Base-by-base conservation (phyloP, 2,329 filamentous ascomycete genomes). In the Colletotrichum chlorophyti region DNA sequence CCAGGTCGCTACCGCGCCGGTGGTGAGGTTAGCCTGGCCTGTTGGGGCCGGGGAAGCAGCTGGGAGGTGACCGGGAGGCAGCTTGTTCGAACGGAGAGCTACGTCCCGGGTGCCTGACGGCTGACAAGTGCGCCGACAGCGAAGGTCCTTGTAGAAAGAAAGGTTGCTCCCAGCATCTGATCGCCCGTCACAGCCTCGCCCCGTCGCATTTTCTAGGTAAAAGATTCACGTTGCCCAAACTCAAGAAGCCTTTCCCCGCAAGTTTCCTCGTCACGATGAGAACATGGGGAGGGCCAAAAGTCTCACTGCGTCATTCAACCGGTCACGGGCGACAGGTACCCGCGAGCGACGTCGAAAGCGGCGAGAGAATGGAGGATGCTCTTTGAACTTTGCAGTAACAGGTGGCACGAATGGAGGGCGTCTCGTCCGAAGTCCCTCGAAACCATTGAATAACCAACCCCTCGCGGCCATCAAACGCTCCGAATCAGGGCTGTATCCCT, bases 381-480 rank as follows among this genome's bases (percentile, higher is more conserved):
- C 42, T 41, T 34, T 23, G 31, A n/a, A 29, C 45, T 32, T 17
- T 14, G 23, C 9, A 45, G 15, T 15, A 21, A 31, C 14, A 48
- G 14, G 37, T 47, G 53, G 51, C 50, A 55, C 53, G 17, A 15
- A n/a, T n/a, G n/a, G n/a, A n/a, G n/a, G n/a, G n/a, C n/a, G n/a
- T n/a, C n/a, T n/a, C 37, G 27, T 41, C 7, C 27, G 14, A 43
- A 21, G 21, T 21, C 9, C 48, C 37, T 21, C n/a, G 29, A 29
- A 24, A 11, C 29, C 42, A 19, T 19, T 42, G 40, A 21, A 21
- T 5, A 32, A 24, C 17, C 35, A 35, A 15, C 29, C 10, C 46
- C 29, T 54, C 26, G 49, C 34, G 41, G 15, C 35, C 42, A 54
- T 58, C 42, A 54, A 58, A 48, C 27, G 31, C 14, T 29, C 55